Conservation (phyloP, 441 rosid genomes). For the Heliophila coronopifolia region DNA sequence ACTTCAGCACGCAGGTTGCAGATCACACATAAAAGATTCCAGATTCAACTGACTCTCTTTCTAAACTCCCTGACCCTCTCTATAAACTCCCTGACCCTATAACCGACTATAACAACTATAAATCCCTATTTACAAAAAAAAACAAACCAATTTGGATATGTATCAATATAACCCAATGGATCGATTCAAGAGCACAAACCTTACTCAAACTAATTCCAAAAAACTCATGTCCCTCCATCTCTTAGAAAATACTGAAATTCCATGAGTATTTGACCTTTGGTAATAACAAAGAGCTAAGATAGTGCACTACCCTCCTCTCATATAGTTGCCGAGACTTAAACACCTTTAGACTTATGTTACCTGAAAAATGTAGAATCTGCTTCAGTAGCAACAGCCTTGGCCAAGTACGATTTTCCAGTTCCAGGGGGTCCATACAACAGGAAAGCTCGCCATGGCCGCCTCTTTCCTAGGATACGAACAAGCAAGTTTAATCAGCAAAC, state of each 20-base stretch:
- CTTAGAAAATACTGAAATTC: background rate
- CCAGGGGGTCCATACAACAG: conserved; percentile 96
- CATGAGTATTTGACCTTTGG: background rate
- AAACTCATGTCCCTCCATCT: background rate
- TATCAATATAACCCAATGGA: too few species aligned
- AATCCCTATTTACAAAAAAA: too few species aligned
- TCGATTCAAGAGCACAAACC: background rate
- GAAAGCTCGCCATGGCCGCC: conserved; percentile 95
- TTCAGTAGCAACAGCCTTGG: conserved; percentile 99
- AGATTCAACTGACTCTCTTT: too few species aligned
- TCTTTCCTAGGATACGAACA: conserved; percentile 53
- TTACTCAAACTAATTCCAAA: background rate
- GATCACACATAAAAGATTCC: too few species aligned
- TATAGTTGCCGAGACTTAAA: background rate
- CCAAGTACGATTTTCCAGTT: conserved; percentile 97
- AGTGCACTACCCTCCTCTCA: background rate
- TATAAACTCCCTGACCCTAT: too few species aligned
- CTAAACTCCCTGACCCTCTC: too few species aligned
- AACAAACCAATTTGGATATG: too few species aligned
- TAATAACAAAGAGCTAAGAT: background rate
- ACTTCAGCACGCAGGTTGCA: too few species aligned
- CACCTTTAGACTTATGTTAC: conserved; percentile 30
- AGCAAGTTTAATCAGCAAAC: conserved; percentile 4
- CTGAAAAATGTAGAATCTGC: conserved; percentile 97
- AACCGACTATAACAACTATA: too few species aligned